Conservation (phyloP, 257 asterid genomes). For the Penstemon barbatus region DNA sequence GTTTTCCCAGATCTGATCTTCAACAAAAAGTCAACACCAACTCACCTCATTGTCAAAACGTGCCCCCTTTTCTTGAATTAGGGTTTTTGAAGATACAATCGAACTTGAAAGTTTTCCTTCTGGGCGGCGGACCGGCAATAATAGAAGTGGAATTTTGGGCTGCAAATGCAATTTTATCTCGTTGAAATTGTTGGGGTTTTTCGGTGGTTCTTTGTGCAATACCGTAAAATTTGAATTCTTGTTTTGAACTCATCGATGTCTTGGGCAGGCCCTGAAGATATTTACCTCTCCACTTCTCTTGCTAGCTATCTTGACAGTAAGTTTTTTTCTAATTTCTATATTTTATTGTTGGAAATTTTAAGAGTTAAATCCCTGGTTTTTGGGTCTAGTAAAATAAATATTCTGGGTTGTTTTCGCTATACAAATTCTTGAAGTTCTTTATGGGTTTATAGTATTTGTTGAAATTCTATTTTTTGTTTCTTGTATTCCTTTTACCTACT, state of each 20-base stretch:
- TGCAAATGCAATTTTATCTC: conserved; percentile 49
- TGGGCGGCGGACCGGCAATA: neutral
- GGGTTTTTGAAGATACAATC: conserved; percentile 7
- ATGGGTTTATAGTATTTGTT: neutral
- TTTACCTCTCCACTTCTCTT: conserved; percentile 90
- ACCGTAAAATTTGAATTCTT: conserved; percentile 52
- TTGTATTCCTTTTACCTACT: neutral
- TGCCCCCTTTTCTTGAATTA: conserved; percentile 25
- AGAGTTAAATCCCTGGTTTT: too few species aligned
- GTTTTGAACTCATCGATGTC: conserved; percentile 59
- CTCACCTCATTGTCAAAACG: neutral
- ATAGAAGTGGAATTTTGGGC: conserved; percentile 24
- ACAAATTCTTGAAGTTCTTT: conserved; percentile 1
- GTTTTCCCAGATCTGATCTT: conserved; percentile 48
- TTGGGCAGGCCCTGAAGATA: conserved; percentile 97
- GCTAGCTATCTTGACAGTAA: conserved; percentile 98
- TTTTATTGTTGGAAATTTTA: neutral
- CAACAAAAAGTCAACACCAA: conserved; percentile 27
- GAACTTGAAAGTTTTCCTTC: neutral
- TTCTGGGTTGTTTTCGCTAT: neutral
- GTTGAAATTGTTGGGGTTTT: conserved; percentile 22
- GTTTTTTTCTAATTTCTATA: conserved; percentile 22
- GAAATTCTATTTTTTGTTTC: neutral
- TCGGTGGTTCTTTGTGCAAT: conserved; percentile 42
- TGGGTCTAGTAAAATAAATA: neutral